A percentile compares a stretch with the other conserved stretches of the same genome.
Conservation (phyloP, 306 rosid genomes). For the Medicago lupulina region DNA sequence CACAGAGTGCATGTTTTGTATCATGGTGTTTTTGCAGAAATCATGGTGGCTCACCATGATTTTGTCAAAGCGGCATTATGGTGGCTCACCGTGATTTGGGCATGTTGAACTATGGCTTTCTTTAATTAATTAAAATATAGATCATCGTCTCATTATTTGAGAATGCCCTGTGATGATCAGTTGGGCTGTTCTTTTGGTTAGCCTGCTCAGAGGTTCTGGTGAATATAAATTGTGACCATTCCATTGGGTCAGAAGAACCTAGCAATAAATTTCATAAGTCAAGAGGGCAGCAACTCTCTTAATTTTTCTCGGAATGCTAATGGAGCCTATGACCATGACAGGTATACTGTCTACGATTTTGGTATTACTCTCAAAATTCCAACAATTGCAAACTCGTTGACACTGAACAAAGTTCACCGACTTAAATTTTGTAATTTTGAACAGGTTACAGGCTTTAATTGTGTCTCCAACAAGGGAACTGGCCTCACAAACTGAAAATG, state of each 20-base stretch:
- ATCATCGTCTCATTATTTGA: too few relatives aligned
- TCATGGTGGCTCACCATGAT: too few relatives aligned
- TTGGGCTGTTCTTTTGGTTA: neutral
- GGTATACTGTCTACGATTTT: neutral
- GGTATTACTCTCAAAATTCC: too few relatives aligned
- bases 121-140: neutral
- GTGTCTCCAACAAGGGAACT: slow-evolving; percentile 94
- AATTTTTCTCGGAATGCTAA: neutral
- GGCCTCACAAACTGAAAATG: slow-evolving; percentile 95
- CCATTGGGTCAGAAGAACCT: neutral
- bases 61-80: neutral
- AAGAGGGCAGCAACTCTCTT: neutral
- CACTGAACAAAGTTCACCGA: neutral
- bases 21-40: neutral
- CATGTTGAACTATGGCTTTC: neutral
- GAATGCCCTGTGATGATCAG: neutral
- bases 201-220: neutral
- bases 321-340: neutral
- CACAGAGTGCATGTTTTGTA: neutral
- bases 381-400: too few relatives aligned
- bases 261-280: neutral
- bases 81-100: neutral
- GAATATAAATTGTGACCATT: neutral
- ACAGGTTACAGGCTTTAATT: slow-evolving; percentile 88
- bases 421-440: neutral